phyloP scores from a whole-genome alignment of 1,139 yeast species.

The Geotrichum australiense region DNA sequence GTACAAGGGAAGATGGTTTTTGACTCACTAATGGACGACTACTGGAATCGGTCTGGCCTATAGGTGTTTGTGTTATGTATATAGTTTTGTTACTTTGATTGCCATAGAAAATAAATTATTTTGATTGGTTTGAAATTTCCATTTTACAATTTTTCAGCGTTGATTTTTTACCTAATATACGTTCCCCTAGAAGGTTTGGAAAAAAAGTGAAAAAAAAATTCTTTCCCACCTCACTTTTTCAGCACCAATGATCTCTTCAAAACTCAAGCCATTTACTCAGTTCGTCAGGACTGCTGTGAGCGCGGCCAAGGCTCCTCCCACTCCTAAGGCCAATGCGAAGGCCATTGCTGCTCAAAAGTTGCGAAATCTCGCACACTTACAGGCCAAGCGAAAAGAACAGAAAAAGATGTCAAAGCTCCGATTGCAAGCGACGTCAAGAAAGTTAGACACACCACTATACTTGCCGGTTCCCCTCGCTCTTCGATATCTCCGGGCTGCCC shows the following conservation, averaged over 20 bases:
- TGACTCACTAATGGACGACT: slow-evolving; percentile 56
- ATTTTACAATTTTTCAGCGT: background rate
- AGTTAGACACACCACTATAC: slow-evolving; percentile 44
- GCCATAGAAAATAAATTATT: background rate
- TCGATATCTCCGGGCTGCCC: slow-evolving; percentile 77
- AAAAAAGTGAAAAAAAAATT: no score
- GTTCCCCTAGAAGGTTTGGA: no score
- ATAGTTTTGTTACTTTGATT: background rate
- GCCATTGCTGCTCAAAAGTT: slow-evolving; percentile 32
- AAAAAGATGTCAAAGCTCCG: slow-evolving; percentile 23
- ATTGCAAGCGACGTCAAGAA: slow-evolving; percentile 23
- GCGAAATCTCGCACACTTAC: slow-evolving; percentile 20
- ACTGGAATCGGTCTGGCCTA: no score
- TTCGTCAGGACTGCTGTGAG: slow-evolving; percentile 4
- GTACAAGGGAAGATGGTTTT: slow-evolving; percentile 90
- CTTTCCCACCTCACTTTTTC: no score
- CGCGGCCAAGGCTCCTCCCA: slow-evolving; percentile 19
- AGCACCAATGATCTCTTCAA: slow-evolving; percentile 2
- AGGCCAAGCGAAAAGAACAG: slow-evolving; percentile 24
- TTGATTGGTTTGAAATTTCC: background rate
- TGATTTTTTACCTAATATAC: no score
- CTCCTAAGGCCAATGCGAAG: slow-evolving; percentile 29
- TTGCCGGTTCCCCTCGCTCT: slow-evolving; percentile 70
- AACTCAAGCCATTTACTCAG: background rate
- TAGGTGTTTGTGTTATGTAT: background rate